Base-by-base conservation (phyloP, 2,329 filamentous ascomycete genomes). In the Pseudopithomyces maydicus region DNA sequence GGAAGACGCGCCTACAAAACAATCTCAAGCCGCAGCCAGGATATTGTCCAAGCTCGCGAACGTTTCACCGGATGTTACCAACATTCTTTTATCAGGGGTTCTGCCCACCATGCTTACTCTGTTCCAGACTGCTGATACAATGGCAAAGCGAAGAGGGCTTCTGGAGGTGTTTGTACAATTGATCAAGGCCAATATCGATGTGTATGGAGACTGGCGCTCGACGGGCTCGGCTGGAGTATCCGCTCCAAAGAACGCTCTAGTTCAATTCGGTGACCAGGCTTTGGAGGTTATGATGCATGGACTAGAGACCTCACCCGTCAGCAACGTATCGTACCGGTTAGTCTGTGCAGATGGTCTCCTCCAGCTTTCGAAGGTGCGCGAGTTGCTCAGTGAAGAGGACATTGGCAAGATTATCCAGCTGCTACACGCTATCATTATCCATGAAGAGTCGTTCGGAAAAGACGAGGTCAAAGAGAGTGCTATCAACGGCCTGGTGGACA, bases 1-100 rank as follows among this genome's bases (percentile, higher is more conserved):
- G 3, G 85, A 86, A 64, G 87, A 90, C 67, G 87, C 88, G 6
- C 86, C 87, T 43, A 87, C 87, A 5, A 89, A 89, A 68, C 85
- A 90, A 67, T 88, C 87, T 3, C 85, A 85, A 65, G 86, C 86
- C 10, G 82, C 86, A 2, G 85, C 85, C 17, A 81, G 84, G 23
- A 88, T 90, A 17, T 69, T 90, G 15, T 77, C 81, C 36, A 82
- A 81, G 6, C 74, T 88, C 11, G 82, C 85, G 1, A 79, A 81
- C 44, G 82, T 85, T 6, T 86, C 85, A 17, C 72, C 80, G 1
- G 71, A 80, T 17, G 80, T 86, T 0, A 85, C 85, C 49, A 81
- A 82, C 49, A 77, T 84, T 41, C 72, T 88, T 10, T 75, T 86
- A 10, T 81, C 84, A 64, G 80, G 81, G 5, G 78, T 86, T 14